These are phyloP conservation scores for Ophiostoma ulmi DNA, from an alignment of 2,329 filamentous ascomycete genomes.

Conservation along the genomic window DNA sequence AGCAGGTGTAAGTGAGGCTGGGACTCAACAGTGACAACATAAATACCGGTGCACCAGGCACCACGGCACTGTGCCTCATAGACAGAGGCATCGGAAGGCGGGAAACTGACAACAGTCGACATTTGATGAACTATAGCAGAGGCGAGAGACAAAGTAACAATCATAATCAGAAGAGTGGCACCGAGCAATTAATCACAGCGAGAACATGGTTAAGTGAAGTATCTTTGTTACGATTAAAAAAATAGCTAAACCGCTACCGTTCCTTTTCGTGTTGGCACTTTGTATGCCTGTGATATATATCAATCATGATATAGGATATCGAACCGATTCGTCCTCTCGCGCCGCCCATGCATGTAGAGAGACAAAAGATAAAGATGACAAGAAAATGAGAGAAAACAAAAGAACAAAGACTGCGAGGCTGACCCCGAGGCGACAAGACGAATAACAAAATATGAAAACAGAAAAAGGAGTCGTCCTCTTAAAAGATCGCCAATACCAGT, in stretches of 20 bases:
- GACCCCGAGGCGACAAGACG: not conserved
- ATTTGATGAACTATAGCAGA: no score
- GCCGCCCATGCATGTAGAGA: slow-evolving; percentile 20
- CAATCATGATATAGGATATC: slow-evolving; percentile 3
- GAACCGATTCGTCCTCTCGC: slow-evolving; percentile 1
- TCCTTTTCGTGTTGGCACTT: slow-evolving; percentile 1
- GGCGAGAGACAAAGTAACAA: not conserved
- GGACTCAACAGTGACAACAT: not conserved
- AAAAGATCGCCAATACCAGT: not conserved
- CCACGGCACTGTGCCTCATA: not conserved
- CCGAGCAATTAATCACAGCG: not conserved
- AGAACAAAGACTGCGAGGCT: slow-evolving; percentile 8
- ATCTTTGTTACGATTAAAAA: not conserved
- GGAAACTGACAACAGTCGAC: no score
- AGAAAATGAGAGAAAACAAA: not conserved
- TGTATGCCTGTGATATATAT: slow-evolving; percentile 8
- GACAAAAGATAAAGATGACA: not conserved
- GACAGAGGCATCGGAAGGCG: not conserved
- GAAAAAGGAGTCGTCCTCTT: not conserved
- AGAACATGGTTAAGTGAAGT: not conserved
- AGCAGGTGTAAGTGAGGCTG: no score
- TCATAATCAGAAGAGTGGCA: not conserved
- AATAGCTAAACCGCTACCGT: slow-evolving; percentile 1
- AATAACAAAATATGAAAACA: not conserved
- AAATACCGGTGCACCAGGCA: not conserved